Evolutionary conservation across 192 early-diverging fungal genomes (phyloP).

Genomic region (Coemansia furcata): DNA sequence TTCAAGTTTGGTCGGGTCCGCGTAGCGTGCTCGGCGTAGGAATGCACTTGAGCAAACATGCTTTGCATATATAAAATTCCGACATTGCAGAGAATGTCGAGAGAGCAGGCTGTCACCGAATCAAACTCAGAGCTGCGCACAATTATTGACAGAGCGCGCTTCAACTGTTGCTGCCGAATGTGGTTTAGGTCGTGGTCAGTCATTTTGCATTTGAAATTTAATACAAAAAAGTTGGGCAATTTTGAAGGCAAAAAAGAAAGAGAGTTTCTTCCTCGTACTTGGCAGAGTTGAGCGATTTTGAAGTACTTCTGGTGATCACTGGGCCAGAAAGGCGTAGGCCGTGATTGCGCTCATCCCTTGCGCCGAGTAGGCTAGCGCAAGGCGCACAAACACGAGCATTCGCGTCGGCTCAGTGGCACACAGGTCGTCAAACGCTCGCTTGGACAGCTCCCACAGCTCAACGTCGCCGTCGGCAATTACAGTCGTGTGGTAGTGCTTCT

Average conservation of each 20-base stretch:
- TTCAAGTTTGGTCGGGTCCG: constrained; percentile 54
- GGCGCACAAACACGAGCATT: constrained; percentile 73
- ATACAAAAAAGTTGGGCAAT: background rate
- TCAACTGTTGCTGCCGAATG: constrained; percentile 31
- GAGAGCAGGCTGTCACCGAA: constrained; percentile 22
- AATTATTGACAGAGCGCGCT: constrained; percentile 37
- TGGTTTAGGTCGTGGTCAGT: constrained; percentile 12
- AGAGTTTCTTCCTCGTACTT: background rate
- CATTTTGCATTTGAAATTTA: constrained; percentile 11
- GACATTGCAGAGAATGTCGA: constrained; percentile 40
- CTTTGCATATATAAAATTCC: constrained; percentile 46
- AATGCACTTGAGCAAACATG: constrained; percentile 49
- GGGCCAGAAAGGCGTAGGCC: constrained; percentile 53
- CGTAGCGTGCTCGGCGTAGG: constrained; percentile 51
- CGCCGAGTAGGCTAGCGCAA: constrained; percentile 72
- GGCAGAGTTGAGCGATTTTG: background rate
- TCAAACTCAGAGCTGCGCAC: constrained; percentile 35
- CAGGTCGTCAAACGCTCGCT: constrained; percentile 64
- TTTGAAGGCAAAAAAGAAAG: background rate
- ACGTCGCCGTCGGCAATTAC: constrained; percentile 64
- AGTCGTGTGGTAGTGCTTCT: constrained; percentile 54
- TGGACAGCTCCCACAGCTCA: constrained; percentile 74
- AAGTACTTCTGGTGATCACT: background rate
- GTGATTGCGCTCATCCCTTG: constrained; percentile 57
- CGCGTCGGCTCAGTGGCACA: constrained; percentile 64